These are phyloP conservation scores for Gentiana straminea DNA, from an alignment of 257 asterid species.

Conservation along the genomic window DNA sequence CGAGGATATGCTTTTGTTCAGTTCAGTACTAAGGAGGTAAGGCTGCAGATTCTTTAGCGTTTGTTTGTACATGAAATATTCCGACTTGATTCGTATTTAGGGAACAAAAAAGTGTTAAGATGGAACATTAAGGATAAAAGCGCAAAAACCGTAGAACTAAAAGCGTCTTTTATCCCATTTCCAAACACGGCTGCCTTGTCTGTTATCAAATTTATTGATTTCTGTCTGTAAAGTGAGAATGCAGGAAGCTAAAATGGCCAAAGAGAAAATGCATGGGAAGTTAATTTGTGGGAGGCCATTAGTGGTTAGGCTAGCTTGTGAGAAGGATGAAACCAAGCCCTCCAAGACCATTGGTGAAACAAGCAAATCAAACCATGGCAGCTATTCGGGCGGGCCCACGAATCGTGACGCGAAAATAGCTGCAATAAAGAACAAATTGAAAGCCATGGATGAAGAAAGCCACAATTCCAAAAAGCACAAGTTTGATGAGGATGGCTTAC, in stretches of 20 bases:
- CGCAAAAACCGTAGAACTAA: too few species aligned
- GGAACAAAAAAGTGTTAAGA: too few species aligned
- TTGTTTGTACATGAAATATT: too few species aligned
- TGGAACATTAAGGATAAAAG: too few species aligned
- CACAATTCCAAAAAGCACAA: conserved; percentile 31
- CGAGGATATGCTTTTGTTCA: conserved; percentile 73
- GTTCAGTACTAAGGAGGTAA: conserved; percentile 83
- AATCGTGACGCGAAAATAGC: conserved; percentile 74
- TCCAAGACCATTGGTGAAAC: conserved; percentile 28
- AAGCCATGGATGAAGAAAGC: conserved; percentile 67
- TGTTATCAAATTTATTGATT: conserved; percentile 27
- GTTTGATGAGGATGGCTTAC: too few species aligned
- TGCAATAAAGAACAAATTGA: conserved; percentile 83
- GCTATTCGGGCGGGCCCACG: conserved; percentile 26
- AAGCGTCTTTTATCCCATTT: too few species aligned
- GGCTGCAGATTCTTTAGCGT: conserved; percentile 13
- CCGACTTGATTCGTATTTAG: too few species aligned
- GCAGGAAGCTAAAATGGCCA: conserved; percentile 89
- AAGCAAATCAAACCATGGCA: conserved; percentile 24
- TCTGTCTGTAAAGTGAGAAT: conserved; percentile 74
- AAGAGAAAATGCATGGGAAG: conserved; percentile 90
- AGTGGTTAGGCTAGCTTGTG: conserved; percentile 77
- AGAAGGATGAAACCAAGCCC: conserved; percentile 39
- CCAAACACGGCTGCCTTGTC: background rate
- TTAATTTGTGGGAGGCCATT: conserved; percentile 55